Evolutionary conservation across 1,284 basidiomycete genomes (phyloP), one percentile per base, ranked within the genome.

Genomic region (Cutaneotrichosporon mucoides): DNA sequence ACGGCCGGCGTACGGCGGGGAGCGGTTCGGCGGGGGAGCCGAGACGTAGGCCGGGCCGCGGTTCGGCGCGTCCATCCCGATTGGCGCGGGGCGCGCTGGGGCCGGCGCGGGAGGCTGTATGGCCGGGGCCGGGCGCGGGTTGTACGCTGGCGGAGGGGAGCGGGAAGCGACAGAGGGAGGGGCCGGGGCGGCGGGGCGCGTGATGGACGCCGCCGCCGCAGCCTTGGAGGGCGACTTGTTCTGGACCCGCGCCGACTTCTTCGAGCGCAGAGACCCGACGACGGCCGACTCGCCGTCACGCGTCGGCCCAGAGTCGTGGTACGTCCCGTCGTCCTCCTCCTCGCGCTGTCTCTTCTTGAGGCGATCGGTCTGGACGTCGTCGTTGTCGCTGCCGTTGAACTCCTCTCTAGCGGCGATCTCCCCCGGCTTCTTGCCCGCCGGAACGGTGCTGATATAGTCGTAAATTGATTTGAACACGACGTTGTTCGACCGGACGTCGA

Each of bases 401-500:
- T 72, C 68, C 48, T 67, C 70, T 6, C 64, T 66, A 6, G 72
- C 73, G 3, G 64, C 56, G 3, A 49, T 8, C 55, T 70, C 70
- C 12, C 64, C 61, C 0, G 57, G 42, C 12, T 15, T 48, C 33
- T 66, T 65, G 45, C 60, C 57, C 7, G 48, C 65, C 1, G 71
- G 70, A 0, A 72, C 44, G 4, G n/a, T 54, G 4, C 60, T 53
- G 36, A 73, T 36, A 42, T 60, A 69, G 0, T 61, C 48, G 51
- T 48, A 59, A 6, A 73, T 48, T 34, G 57, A 56, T 3, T 33
- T 50, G 37, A 61, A 55, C 16, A 68, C 62, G 8, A 34, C 44
- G 1, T 11, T 41, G 60, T 76, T 76, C 37, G 67, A 35, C 36
- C 67, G 67, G 11, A 76, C 60, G 52, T 75, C 70, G 13, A 42